Percentiles rank a stretch among this genome's conserved stretches.
phyloP scores from a whole-genome alignment of 73 alveolate genomes.

The Tetrahymena borealis region DNA sequence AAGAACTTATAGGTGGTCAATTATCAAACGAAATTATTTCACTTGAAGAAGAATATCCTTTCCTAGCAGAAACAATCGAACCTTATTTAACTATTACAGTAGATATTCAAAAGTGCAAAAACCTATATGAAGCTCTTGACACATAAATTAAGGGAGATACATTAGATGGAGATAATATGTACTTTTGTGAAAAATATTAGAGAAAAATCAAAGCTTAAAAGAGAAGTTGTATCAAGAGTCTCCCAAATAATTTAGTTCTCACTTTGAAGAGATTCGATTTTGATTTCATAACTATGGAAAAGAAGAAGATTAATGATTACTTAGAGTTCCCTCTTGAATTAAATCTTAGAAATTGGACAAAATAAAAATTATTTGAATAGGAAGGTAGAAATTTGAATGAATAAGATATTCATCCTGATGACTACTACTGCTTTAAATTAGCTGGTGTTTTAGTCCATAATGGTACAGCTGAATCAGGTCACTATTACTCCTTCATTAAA shows the following conservation, averaged over 20 bases:
- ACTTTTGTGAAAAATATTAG: slow-evolving; percentile 52
- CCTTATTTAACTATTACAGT: slow-evolving; percentile 78
- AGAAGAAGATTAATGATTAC: slow-evolving; percentile 83
- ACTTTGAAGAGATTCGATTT: slow-evolving; percentile 89
- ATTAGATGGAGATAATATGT: slow-evolving; percentile 63
- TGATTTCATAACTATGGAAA: slow-evolving; percentile 85
- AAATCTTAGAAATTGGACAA: slow-evolving; percentile 79
- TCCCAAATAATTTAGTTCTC: slow-evolving; percentile 74
- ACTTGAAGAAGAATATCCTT: slow-evolving; percentile 81
- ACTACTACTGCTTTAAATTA: slow-evolving; percentile 19
- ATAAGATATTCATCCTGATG: background rate
- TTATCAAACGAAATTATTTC: slow-evolving; percentile 17
- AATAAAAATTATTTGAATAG: slow-evolving; percentile 34
- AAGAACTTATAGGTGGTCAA: slow-evolving; percentile 68
- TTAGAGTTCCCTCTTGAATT: slow-evolving; percentile 82
- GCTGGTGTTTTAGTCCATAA: slow-evolving; percentile 49
- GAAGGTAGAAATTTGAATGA: slow-evolving; percentile 24
- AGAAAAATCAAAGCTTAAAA: slow-evolving; percentile 61
- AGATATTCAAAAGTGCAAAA: slow-evolving; percentile 61
- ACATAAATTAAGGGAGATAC: slow-evolving; percentile 64
- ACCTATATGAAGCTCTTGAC: slow-evolving; percentile 65
- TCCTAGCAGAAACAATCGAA: slow-evolving; percentile 72
- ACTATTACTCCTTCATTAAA: slow-evolving; percentile 47
- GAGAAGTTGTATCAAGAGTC: slow-evolving; percentile 59
- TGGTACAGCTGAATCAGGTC: slow-evolving; percentile 53